These are phyloP conservation scores for Colletotrichum trifolii DNA, from an alignment of 2,329 filamentous ascomycete species.

Conservation along the genomic window DNA sequence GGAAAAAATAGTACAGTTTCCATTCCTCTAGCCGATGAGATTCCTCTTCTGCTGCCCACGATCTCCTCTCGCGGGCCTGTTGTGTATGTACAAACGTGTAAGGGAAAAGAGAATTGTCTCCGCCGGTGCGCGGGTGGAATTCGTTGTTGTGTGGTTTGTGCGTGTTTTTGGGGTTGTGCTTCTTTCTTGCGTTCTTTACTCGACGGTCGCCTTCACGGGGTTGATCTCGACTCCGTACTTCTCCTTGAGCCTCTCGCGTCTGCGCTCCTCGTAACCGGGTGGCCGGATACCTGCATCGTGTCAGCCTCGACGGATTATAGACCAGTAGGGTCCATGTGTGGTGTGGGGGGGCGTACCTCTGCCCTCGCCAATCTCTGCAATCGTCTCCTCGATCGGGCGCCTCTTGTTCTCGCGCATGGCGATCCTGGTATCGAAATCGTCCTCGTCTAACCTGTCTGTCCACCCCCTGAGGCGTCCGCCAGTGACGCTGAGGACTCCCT, in stretches of 20 bases:
- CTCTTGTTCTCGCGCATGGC: slow-evolving; percentile 78
- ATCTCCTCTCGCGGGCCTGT: slow-evolving; percentile 22
- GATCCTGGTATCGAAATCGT: slow-evolving; percentile 82
- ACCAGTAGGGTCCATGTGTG: background rate
- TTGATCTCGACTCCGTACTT: slow-evolving; percentile 89
- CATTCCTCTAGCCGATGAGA: slow-evolving; percentile 45
- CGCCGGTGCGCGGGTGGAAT: slow-evolving; percentile 1
- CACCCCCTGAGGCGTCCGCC: slow-evolving; percentile 67
- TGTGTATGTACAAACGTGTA: slow-evolving; percentile 38
- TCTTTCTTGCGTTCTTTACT: slow-evolving; percentile 44
- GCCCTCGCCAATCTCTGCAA: slow-evolving; percentile 86
- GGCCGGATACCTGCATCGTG: slow-evolving; percentile 75
- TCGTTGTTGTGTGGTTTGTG: slow-evolving; percentile 13
- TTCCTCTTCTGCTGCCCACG: slow-evolving; percentile 34
- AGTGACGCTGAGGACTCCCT: slow-evolving; percentile 76
- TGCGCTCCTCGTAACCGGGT: slow-evolving; percentile 86
- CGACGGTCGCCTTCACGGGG: slow-evolving; percentile 65
- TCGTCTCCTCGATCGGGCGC: slow-evolving; percentile 80
- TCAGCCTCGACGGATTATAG: slow-evolving; percentile 23
- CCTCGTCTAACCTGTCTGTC: slow-evolving; percentile 63
- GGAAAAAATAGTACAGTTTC: slow-evolving; percentile 41
- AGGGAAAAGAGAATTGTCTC: slow-evolving; percentile 34
- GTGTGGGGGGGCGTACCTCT: slow-evolving; percentile 69
- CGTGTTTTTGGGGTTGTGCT: background rate
- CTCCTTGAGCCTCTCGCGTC: slow-evolving; percentile 83